Base-by-base conservation (phyloP, 225 moss, liverwort and hornwort genomes). In the Marchantia paleacea region DNA sequence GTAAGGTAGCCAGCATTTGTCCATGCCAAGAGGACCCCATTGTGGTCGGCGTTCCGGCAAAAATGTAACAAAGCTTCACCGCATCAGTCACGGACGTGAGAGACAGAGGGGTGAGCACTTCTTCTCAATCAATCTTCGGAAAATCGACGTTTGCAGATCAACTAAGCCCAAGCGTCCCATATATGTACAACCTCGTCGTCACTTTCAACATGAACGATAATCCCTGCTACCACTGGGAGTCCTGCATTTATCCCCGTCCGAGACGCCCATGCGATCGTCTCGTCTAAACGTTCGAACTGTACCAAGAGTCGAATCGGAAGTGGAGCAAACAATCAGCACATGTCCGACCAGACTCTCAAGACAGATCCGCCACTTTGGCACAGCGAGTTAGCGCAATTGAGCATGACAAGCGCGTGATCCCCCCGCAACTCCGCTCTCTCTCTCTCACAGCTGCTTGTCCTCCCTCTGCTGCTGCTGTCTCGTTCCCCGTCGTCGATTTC, bases 1-100 rank as follows among this genome's bases (percentile, higher is more conserved):
- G 88, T 86, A 95, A 78, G 64, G 93, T 95, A 52, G 75, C 89
- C 79, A 84, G 76, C 87, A 95, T 85, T 79, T 93, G 94, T 75
- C 79, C 77, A 75, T 79, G 85, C 90, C 89, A 85, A 49, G 93
- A 81, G 10, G 88, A 85, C 52, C 87, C 90, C 94, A 95, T 95
- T 48, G 6, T 80, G 83, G 66, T 52, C 70, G 31, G 50, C 66
- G 51, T 47, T 47, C 11, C 11, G 9, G 5, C 28, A 7, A 13
- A 55, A 13, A 20, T 15, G 54, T 54, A 4, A 54, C 7, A 54
- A 13, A 28, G 54, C 28, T 54, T 76, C 75, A 76, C 75, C 28
- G 75, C 75, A 60, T 76, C 60, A 25, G 58, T 76, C 58, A 30
- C 8, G 2, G 11, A 53, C 7, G 53, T 24, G 26, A 53, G 55